A percentile compares a stretch with the other conserved stretches of the same genome.
Evolutionary conservation across 192 early-diverging fungal species (phyloP).

Genomic region (Coemansia sp.): DNA sequence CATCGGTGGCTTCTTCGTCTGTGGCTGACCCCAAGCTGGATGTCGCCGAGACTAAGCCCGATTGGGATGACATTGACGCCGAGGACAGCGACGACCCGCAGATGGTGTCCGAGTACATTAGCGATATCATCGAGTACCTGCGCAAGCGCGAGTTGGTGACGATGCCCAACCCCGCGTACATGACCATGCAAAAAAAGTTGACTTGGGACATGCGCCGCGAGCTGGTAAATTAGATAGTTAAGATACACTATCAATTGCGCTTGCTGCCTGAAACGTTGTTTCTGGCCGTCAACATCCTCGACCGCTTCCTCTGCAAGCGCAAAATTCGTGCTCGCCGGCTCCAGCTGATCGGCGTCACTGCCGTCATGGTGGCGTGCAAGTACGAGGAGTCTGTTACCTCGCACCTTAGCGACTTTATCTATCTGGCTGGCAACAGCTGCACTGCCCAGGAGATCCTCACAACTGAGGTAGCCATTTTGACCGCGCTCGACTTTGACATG

Average conservation of each 20-base stretch:
- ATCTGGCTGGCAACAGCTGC: conserved; percentile 80
- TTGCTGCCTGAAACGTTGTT: conserved; percentile 94
- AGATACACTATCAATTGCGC: conserved; percentile 89
- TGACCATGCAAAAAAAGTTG: too few species aligned
- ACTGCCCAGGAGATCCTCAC: conserved; percentile 83
- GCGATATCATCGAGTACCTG: too few species aligned
- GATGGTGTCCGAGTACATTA: conserved; percentile 93
- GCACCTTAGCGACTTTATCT: conserved; percentile 80
- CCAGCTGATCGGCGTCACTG: conserved; percentile 91
- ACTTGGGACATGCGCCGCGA: conserved; percentile 46
- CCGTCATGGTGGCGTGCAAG: conserved; percentile 90
- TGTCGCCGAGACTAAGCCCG: conserved; percentile 11
- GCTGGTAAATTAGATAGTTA: conserved; percentile 94
- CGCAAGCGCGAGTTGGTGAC: too few species aligned
- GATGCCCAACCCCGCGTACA: too few species aligned
- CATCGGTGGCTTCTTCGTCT: not conserved
- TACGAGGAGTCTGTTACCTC: conserved; percentile 93
- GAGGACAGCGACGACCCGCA: conserved; percentile 81
- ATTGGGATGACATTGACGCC: conserved; percentile 81
- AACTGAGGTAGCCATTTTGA: conserved; percentile 91
- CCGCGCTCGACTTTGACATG: conserved; percentile 84
- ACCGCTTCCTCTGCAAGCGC: conserved; percentile 89
- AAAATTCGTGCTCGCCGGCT: conserved; percentile 80
- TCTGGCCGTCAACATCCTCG: conserved; percentile 91
- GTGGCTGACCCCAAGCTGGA: conserved; percentile 8